Conservation (phyloP, 345 rosid species). For the Trapa incisa region DNA sequence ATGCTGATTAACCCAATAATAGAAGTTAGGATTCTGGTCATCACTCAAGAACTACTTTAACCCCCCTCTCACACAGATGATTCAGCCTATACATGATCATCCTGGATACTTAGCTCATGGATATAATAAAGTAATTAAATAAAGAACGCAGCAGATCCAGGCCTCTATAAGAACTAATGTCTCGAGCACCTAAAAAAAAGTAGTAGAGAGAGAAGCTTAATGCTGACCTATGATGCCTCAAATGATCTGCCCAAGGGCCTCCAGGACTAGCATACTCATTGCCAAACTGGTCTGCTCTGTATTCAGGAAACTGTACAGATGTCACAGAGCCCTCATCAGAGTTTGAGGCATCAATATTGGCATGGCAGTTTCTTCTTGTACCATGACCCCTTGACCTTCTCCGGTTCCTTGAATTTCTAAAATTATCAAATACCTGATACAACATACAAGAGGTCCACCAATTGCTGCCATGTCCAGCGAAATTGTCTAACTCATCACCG, state of each 20-base stretch:
- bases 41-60: neutral
- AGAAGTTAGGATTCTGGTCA: neutral
- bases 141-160: neutral
- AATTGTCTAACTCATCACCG: constrained; percentile 87
- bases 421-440: constrained; percentile 76
- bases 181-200: neutral
- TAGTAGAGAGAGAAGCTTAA: constrained; percentile 4
- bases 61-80: neutral
- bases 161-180: neutral
- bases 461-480: constrained; percentile 57
- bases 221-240: constrained; percentile 66
- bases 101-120: too few relatives aligned
- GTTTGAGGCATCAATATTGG: constrained; percentile 56
- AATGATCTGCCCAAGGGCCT: constrained; percentile 42
- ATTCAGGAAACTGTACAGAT: constrained; percentile 64
- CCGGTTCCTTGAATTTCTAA: constrained; percentile 76
- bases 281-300: constrained; percentile 72
- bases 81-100: neutral
- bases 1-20: too few relatives aligned
- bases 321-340: constrained; percentile 91
- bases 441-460: constrained; percentile 98
- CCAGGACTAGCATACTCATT: constrained; percentile 54
- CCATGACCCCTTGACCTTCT: constrained; percentile 70
- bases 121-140: too few relatives aligned
- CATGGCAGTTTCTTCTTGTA: constrained; percentile 53